Percentiles rank a stretch among this genome's conserved stretches.
Evolutionary conservation across 1,284 basidiomycete species (phyloP).

Genomic region (Fereydounia khargensis): DNA sequence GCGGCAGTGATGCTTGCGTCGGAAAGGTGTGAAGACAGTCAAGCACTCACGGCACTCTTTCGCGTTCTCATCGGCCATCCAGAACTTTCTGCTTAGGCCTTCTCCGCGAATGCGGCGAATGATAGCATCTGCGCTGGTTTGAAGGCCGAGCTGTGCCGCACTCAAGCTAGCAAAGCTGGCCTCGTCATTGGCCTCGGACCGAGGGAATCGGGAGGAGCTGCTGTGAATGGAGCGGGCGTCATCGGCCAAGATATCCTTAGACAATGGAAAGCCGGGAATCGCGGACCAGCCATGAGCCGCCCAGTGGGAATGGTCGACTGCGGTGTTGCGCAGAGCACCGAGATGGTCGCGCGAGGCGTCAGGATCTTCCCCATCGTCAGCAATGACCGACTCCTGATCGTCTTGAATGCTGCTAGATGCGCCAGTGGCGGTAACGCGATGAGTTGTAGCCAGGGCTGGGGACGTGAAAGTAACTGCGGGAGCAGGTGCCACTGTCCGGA

Average conservation of each 20-base stretch:
- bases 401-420: conserved; percentile 23
- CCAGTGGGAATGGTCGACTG: conserved; percentile 23
- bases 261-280: conserved; percentile 46
- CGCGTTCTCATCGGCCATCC: conserved; percentile 74
- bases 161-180: no score
- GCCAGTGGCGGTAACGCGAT: conserved; percentile 12
- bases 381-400: conserved; percentile 24
- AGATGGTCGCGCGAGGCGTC: conserved; percentile 26
- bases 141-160: conserved; percentile 15
- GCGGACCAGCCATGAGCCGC: conserved; percentile 39
- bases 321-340: conserved; percentile 12
- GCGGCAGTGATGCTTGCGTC: conserved; percentile 55
- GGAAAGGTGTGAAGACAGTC: conserved; percentile 48
- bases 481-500: conserved; percentile 24
- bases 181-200: conserved; percentile 38
- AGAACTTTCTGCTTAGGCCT: conserved; percentile 49
- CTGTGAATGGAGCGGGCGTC: conserved; percentile 43
- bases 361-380: conserved; percentile 25
- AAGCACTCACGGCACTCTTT: conserved; percentile 66
- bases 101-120: conserved; percentile 47
- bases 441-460: conserved; percentile 27
- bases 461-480: conserved; percentile 39
- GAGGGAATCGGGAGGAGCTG: conserved; percentile 30
- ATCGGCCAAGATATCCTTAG: conserved; percentile 49
- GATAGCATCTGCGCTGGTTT: conserved; percentile 48